Evolutionary conservation across 176 grass and related monocot species (phyloP), one percentile per base, ranked within the genome.

Genomic region (Paspalum vaginatum): DNA sequence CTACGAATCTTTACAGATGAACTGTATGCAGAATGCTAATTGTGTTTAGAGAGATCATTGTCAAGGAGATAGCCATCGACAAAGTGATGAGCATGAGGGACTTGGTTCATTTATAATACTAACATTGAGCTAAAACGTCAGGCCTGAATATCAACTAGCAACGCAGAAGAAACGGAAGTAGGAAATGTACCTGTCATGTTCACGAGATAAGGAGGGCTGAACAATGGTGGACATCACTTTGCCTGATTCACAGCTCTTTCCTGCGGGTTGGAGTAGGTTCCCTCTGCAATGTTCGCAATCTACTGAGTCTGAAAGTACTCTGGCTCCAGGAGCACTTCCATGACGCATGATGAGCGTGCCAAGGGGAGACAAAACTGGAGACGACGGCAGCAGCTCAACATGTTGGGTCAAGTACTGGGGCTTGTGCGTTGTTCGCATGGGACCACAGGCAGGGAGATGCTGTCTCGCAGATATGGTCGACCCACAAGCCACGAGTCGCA

Each of bases 401-500:
- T 74, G 38, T 56, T 68, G 63, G 38, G 49, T 51, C 74, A 61
- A 82, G 59, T 77, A 80, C 61, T 21, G 86, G 68, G 74, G 89
- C 84, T 45, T 85, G 84, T 22, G 84, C 15, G 71, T 45, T 72
- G 66, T 64, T 8, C 77, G 87, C 42, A 87, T 54, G 72, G 94
- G 54, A 38, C 85, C 77, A 11, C 89, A 85, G 79, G 83, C 75
- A 67, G 79, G 78, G 18, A 92, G 79, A 72, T 86, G 79, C 57
- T 86, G 85, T 51, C 87, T 91, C 21, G 83, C 79, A 45, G 93
- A 83, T 60, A 90, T 70, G 22, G 82, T 61, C 1, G 60, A 27
- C 6, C 90, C 90, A 47, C 96, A 98, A 21, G 90, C 84, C 47
- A 95, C 61, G 37, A 95, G 69, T 47, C 94, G 81, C 78, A 86